Conservation (phyloP, 345 rosid species). For the Eucalyptus paniculata region DNA sequence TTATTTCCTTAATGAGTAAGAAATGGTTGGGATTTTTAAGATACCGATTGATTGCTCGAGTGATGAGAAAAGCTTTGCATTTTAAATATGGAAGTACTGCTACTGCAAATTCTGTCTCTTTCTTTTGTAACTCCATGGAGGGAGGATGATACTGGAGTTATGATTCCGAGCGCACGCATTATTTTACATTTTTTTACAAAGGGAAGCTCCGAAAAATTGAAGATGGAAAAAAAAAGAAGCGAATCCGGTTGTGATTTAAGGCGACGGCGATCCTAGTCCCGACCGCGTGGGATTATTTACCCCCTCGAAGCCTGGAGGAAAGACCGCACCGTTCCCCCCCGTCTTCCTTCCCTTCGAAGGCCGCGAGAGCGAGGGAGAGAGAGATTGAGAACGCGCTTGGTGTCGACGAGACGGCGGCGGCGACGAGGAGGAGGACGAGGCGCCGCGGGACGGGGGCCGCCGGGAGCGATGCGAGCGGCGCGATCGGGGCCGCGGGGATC, state of each 20-base stretch:
- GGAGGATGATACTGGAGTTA: neutral
- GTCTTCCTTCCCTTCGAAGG: neutral
- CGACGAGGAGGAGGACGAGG: neutral
- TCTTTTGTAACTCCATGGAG: neutral
- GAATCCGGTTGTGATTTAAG: neutral
- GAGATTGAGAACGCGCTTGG: neutral
- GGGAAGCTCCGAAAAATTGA: neutral
- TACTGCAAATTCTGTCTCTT: neutral
- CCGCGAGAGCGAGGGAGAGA: neutral
- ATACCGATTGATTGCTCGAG: neutral
- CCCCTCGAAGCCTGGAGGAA: neutral
- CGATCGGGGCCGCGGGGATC: neutral
- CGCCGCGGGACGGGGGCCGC: neutral
- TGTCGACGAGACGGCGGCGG: neutral
- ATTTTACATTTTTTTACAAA: neutral
- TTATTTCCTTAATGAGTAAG: neutral
- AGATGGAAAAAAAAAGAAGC: neutral
- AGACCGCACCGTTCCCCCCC: no score
- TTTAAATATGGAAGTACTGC: neutral
- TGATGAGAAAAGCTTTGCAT: no score
- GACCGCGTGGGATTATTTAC: neutral
- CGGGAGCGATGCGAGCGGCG: neutral
- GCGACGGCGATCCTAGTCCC: neutral
- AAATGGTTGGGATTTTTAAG: neutral
- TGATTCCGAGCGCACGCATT: neutral